These are phyloP conservation scores for Xylaria sp. DNA, from an alignment of 2,329 filamentous ascomycete species.

Conservation along the genomic window DNA sequence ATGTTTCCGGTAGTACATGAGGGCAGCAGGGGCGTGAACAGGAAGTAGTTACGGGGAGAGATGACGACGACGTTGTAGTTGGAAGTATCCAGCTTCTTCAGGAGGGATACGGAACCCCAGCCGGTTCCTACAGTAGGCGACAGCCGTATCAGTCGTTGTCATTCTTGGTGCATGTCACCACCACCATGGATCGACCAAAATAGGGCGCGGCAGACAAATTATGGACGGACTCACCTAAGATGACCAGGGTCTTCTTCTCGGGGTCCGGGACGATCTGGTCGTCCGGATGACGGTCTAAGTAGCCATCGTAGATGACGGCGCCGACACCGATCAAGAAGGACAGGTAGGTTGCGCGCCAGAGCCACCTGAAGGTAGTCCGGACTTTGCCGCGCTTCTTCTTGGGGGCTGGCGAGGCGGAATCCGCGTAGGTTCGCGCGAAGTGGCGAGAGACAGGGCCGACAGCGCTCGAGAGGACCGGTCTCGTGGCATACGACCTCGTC, in stretches of 20 bases:
- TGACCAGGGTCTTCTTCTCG: constrained; percentile 94
- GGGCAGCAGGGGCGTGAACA: constrained; percentile 96
- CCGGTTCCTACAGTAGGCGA: constrained; percentile 77
- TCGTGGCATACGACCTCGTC: constrained; percentile 48
- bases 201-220: constrained; percentile 37
- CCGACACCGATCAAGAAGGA: constrained; percentile 75
- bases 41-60: constrained; percentile 98
- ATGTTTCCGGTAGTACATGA: constrained; percentile 98
- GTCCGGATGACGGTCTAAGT: constrained; percentile 80
- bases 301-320: constrained; percentile 84
- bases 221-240: constrained; percentile 75
- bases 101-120: constrained; percentile 93
- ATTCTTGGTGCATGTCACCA: background rate
- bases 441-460: constrained; percentile 53
- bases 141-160: background rate
- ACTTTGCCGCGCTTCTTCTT: constrained; percentile 69
- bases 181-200: constrained; percentile 33
- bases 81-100: constrained; percentile 98
- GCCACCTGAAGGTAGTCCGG: constrained; percentile 76
- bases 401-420: constrained; percentile 60
- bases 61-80: constrained; percentile 99
- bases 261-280: constrained; percentile 85
- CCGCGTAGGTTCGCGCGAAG: constrained; percentile 62
- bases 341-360: constrained; percentile 85
- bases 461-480: constrained; percentile 48